Evolutionary conservation across 2,329 filamentous ascomycete species (phyloP), one percentile per base, ranked within the genome.

Genomic region (Aspergillus awamori): DNA sequence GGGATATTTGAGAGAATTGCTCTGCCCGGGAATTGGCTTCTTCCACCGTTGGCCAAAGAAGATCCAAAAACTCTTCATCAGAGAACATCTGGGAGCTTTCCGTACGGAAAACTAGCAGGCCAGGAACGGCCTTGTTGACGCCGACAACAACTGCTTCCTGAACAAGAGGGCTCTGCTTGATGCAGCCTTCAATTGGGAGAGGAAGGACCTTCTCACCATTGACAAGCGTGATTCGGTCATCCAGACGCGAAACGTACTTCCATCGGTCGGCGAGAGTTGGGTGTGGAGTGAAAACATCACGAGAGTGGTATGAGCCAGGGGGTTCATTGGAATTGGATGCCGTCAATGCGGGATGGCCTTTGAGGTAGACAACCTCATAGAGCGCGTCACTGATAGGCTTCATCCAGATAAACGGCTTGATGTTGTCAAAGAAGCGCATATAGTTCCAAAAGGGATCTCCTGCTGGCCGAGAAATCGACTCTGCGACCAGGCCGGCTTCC

Each of bases 381-480:
- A 76, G 65, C 0, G 58, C 51, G 0, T 66, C 58, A 0, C 66
- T 64, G 4, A 75, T 53, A 0, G 75, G 74, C 49, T 76, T 76
- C 72, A 80, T 80, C 63, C 68, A 68, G 52, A 80, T 71, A 57
- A 77, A 76, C 1, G 72, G 63, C 5, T 62, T 65, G 10, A 80
- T 66, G 51, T 74, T 75, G 15, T 73, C 72, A 43, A 77, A 80
- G 17, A 77, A 76, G 13, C 72, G 69, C 52, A 81, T 60, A 60
- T 80, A 81, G 30, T 78, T 74, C 79, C 79, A 81, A n/a, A 74
- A 69, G 13, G 76, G 73, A 49, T 80, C 77, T 2, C 64, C 71
- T 3, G 68, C 69, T 2, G 75, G 74, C 8, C 78, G 75, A 5
- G 72, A 67, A 39, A 80, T 74, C 1, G 79, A 80, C 57, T 80